A percentile compares a stretch with the other conserved stretches of the same genome.
These are phyloP conservation scores for Entoloma clypeatum DNA, from an alignment of 1,284 basidiomycete species.

Conservation along the genomic window DNA sequence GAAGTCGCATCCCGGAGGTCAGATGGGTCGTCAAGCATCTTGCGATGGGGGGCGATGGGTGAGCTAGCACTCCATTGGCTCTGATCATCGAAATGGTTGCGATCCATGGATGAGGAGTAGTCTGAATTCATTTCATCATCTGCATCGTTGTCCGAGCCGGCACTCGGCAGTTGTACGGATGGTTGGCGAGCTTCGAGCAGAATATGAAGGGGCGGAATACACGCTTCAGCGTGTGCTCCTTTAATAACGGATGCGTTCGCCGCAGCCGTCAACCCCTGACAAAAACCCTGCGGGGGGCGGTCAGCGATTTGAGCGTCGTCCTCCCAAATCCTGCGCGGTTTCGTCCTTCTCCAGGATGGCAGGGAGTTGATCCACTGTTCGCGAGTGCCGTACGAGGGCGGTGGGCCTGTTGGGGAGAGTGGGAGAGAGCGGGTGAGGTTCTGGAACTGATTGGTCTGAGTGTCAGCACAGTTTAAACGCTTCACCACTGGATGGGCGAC, in stretches of 20 bases:
- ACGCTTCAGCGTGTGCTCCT: slow-evolving; percentile 76
- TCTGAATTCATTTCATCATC: slow-evolving; percentile 45
- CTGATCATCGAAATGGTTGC: slow-evolving; percentile 31
- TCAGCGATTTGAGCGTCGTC: slow-evolving; percentile 38
- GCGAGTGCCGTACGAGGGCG: slow-evolving; percentile 57
- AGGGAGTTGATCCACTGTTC: slow-evolving; percentile 71
- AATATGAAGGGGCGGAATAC: slow-evolving; percentile 68
- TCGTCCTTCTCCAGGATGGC: slow-evolving; percentile 64
- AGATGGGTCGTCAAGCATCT: slow-evolving; percentile 20
- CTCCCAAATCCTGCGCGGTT: slow-evolving; percentile 62
- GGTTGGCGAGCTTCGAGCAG: slow-evolving; percentile 23
- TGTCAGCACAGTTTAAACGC: slow-evolving; percentile 41
- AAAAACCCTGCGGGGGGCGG: slow-evolving; percentile 52
- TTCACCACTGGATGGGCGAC: slow-evolving; percentile 64
- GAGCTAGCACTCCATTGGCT: slow-evolving; percentile 32
- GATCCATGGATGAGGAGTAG: slow-evolving; percentile 29
- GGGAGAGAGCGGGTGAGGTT: slow-evolving; percentile 55
- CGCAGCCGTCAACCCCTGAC: slow-evolving; percentile 66
- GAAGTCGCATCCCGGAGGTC: no score
- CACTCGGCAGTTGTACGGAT: slow-evolving; percentile 8
- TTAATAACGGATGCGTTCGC: slow-evolving; percentile 73
- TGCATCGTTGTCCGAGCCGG: slow-evolving; percentile 29
- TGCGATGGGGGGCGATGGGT: slow-evolving; percentile 19
- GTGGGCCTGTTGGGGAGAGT: slow-evolving; percentile 53
- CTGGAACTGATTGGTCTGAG: slow-evolving; percentile 41